Evolutionary conservation across 257 asterid species (phyloP), one percentile per base, ranked within the genome.

Genomic region (Petrea volubilis): DNA sequence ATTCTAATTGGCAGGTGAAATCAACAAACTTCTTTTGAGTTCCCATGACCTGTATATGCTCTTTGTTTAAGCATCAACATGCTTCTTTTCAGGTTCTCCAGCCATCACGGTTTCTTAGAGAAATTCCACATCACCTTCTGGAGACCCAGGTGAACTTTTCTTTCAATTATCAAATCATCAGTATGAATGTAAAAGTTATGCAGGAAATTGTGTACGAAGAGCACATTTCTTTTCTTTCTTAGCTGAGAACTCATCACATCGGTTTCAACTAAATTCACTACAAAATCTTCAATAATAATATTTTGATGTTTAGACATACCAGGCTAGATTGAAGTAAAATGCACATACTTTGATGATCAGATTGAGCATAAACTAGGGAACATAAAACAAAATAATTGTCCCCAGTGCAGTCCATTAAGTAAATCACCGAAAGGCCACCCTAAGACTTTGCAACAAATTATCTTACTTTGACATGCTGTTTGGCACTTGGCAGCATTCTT

Each of bases 71-170:
- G 77, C 72, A 64, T 67, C 76, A 57, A 17, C 61, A 29, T 44
- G 5, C 65, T 74, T 75, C 60, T 71, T 77, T 80, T 78, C 87
- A 91, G 99, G 84, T 89, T 88, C 88, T 94, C 79, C 97, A 88
- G 78, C 97, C 99, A 75, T 94, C 99, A 43, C 88, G 99, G 68
- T 94, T 94, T 81, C 80, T 94, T 65, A 85, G 89, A 85, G 97
- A 94, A 88, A 87, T 94, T 80, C 99, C 99, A 62, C 80, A 25
- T 60, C 92, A 81, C 84, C 89, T 94, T 53, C 78, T 79, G 68
- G 96, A 91, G 75, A 78, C 77, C 79, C 82, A 84, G 88, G 99
- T 94, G 67, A 75, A 44, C 49, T 31, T 49, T 58, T 50, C 65
- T 56, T 78, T 23, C 58, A 65, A 14, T 47, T 70, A 36, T 44